Conservation (phyloP, 768 basidiomycete genomes). For the Tulasnella sp. region DNA sequence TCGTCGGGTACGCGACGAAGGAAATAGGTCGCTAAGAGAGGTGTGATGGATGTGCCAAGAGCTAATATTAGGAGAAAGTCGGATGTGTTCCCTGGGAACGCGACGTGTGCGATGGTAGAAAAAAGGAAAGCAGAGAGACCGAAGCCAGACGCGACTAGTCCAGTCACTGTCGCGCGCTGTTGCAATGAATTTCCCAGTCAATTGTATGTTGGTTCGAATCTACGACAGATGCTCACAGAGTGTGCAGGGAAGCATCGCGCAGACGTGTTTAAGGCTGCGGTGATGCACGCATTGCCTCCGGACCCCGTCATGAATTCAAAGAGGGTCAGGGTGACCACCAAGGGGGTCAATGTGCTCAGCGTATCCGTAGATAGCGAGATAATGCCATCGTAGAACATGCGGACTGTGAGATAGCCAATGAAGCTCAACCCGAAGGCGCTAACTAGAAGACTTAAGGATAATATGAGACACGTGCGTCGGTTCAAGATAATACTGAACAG, state of each 20-base stretch:
- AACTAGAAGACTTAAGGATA: slow-evolving; percentile 38
- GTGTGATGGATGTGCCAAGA: slow-evolving; percentile 65
- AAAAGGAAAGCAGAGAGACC: slow-evolving; percentile 89
- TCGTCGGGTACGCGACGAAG: slow-evolving; percentile 52
- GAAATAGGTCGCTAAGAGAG: slow-evolving; percentile 66
- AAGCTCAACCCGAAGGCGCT: slow-evolving; percentile 50
- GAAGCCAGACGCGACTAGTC: slow-evolving; percentile 74
- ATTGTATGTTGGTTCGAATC: too few species aligned
- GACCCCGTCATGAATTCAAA: slow-evolving; percentile 65
- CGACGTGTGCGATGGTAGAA: slow-evolving; percentile 55
- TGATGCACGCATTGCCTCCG: slow-evolving; percentile 63
- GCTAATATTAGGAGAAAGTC: slow-evolving; percentile 65
- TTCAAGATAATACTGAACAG: background rate
- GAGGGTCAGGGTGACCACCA: slow-evolving; percentile 41
- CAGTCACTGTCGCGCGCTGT: slow-evolving; percentile 64
- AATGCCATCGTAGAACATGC: slow-evolving; percentile 50
- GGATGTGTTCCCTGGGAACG: slow-evolving; percentile 69
- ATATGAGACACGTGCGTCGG: background rate
- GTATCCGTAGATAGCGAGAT: slow-evolving; percentile 27
- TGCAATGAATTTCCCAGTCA: too few species aligned
- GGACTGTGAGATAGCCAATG: slow-evolving; percentile 65
- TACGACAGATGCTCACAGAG: slow-evolving; percentile 36
- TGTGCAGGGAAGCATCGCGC: slow-evolving; percentile 73
- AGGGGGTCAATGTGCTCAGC: slow-evolving; percentile 29
- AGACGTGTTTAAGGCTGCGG: slow-evolving; percentile 63